Percentiles rank a stretch among this genome's conserved stretches.
Evolutionary conservation across 352 stramenopile genomes (phyloP).

Genomic region (Phytopythium sindhum): DNA sequence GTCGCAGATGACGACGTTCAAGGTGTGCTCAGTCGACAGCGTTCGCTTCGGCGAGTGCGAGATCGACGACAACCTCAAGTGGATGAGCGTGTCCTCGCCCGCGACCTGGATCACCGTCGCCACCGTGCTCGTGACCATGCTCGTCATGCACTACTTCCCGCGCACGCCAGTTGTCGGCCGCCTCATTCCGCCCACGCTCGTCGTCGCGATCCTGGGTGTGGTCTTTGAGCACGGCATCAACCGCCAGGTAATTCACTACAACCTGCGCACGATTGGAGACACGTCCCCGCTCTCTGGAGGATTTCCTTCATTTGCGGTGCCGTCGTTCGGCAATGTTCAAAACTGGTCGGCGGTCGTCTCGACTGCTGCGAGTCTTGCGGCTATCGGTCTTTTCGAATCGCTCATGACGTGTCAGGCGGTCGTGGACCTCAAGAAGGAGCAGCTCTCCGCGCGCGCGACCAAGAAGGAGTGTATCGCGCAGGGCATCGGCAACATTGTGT

Average conservation of each 20-base stretch:
- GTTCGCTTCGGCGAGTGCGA: slow-evolving; percentile 79
- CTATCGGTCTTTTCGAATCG: slow-evolving; percentile 92
- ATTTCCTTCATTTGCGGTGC: slow-evolving; percentile 49
- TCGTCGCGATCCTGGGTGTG: slow-evolving; percentile 72
- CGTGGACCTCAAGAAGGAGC: slow-evolving; percentile 85
- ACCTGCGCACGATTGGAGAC: slow-evolving; percentile 78
- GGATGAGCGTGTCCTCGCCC: slow-evolving; percentile 57
- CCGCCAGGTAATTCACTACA: slow-evolving; percentile 61
- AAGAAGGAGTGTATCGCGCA: slow-evolving; percentile 84
- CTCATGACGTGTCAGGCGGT: slow-evolving; percentile 94
- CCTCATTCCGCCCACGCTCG: slow-evolving; percentile 75
- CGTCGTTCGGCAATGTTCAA: slow-evolving; percentile 39
- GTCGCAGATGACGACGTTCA: slow-evolving; percentile 91
- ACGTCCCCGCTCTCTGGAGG: slow-evolving; percentile 52
- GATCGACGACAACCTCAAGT: slow-evolving; percentile 55
- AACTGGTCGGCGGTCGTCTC: slow-evolving; percentile 78
- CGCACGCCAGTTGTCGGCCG: slow-evolving; percentile 54
- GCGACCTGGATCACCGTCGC: slow-evolving; percentile 66
- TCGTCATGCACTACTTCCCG: slow-evolving; percentile 85
- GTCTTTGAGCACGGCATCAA: slow-evolving; percentile 88
- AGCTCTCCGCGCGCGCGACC: slow-evolving; percentile 54
- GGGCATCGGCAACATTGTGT: slow-evolving; percentile 90
- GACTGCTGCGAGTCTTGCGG: slow-evolving; percentile 87
- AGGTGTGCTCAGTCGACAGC: slow-evolving; percentile 56
- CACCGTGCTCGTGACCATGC: slow-evolving; percentile 76